Base-by-base conservation (phyloP, 106 monocot genomes). In the Vanilla planifolia region DNA sequence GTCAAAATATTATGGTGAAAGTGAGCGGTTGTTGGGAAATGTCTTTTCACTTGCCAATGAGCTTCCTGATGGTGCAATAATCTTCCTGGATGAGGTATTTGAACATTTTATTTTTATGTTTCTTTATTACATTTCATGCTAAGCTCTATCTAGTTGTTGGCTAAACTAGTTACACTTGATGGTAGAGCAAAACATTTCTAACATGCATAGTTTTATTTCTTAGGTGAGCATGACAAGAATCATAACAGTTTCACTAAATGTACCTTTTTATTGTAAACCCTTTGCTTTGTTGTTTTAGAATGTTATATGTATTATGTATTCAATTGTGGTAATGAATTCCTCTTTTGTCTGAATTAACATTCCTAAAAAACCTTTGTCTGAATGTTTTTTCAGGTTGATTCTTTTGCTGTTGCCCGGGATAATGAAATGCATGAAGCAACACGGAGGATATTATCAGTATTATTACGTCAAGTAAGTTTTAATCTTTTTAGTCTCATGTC, bases 1-100 rank as follows among this genome's bases (percentile, higher is more conserved):
- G 84, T 98, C 96, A 51, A 98, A 98, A 62, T 98, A 84, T 74
- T 98, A 98, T 75, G 96, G 96, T 62, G 87, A 98, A 81, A 98
- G 96, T 64, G 96, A 98, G 50, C 69, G 84, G 2, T 59, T 91
- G n/a, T 51, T 98, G 15, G 91, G 91, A 23, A 77, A 75, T 67
- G 96, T 98, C 16, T 98, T 98, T 64, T 79, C 84, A 52, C 81
- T 91, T 67, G 96, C 96, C 34, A 86, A 98, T 75, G 91, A 98
- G 29, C 63, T 98, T 17, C 79, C 96, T 42, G 48, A 77, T 78
- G 96, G 96, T 50, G 91, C 91, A 9, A 87, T 98, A 62, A 73
- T 98, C 48, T 98, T 98, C 17, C 56, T 98, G 24, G 96, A 98
- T 51, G 96, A 98, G 91, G 88, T 92, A 78, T 9, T 16, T 37